Base-by-base conservation (phyloP, 1,139 yeast species). In the Pichia sp. region DNA sequence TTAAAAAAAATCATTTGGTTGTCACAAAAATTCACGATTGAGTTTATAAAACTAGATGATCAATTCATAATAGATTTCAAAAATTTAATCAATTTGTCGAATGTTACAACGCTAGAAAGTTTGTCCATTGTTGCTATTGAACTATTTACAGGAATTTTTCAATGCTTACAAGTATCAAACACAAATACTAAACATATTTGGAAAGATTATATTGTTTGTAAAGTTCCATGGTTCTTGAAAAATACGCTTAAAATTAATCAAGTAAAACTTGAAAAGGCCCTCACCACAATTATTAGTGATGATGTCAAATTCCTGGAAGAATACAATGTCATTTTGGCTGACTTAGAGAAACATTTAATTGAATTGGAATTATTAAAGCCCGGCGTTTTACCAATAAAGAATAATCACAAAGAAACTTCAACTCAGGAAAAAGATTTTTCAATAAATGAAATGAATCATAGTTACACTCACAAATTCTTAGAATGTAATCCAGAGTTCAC, bases 401-500 rank as follows among this genome's bases (percentile, higher is more conserved):
- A 5, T 23, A 29, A 16, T n/a, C 20, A 13, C 16, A 18, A n/a
- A 6, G 10, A 18, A 23, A 18, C 18, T 1, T 3, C 14, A 10
- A 3, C 13, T 2, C 15, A 15, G 6, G n/a, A 32, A 20, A 13
- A 14, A 14, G 16, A 26, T 10, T n/a, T 43, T 7, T 37, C 44
- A 5, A 2, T 25, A 1, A 50, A 49, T 10, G 53, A 50, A n/a
- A 23, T 55, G 13, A 43, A 35, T 11, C 35, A 36, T 14, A 41
- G 31, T 10, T 57, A 50, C 33, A 44, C 47, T 6, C 32, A 47
- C n/a, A 55, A 51, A 22, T 50, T 59, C 31, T 42, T 52, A 24
- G 59, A 55, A 26, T 45, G 52, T 5, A 59, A 59, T 37, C 61
- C 63, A 6, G 63, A 59, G 39, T 60, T 60, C 41, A 52, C 53